These are phyloP conservation scores for Paramarasmius palmivorus DNA, from an alignment of 1,284 basidiomycete genomes.

Conservation along the genomic window DNA sequence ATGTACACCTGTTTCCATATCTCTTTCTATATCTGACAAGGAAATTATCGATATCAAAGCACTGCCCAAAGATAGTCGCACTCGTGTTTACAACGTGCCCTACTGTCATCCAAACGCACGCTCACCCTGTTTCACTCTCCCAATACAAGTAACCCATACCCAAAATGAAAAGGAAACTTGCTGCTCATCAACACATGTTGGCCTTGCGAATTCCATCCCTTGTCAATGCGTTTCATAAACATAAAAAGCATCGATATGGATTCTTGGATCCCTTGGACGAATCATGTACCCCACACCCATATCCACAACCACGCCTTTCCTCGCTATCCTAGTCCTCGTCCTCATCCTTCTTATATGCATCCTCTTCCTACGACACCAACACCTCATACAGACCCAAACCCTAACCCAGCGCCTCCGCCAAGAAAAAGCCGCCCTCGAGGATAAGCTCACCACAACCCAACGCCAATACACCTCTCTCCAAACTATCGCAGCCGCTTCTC, in stretches of 20 bases:
- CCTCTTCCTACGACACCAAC: neutral
- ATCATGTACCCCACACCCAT: too few species aligned
- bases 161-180: neutral
- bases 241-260: neutral
- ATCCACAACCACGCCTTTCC: too few species aligned
- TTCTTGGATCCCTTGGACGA: neutral
- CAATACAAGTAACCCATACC: too few species aligned
- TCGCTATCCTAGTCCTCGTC: too few species aligned
- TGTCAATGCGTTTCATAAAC: neutral
- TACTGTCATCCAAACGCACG: neutral
- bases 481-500: slow-evolving; percentile 9
- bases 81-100: too few species aligned
- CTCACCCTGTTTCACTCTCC: neutral
- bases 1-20: too few species aligned
- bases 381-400: too few species aligned
- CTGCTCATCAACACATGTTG: neutral
- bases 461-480: slow-evolving; percentile 9
- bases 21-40: too few species aligned
- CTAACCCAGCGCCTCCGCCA: neutral
- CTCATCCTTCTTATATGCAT: too few species aligned
- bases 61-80: too few species aligned
- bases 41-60: too few species aligned
- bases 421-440: slow-evolving; percentile 7
- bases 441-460: slow-evolving; percentile 6
- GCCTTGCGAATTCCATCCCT: slow-evolving; percentile 1